phyloP scores from a whole-genome alignment of 164 flowering plant genomes.

The Magnolia officinalis region DNA sequence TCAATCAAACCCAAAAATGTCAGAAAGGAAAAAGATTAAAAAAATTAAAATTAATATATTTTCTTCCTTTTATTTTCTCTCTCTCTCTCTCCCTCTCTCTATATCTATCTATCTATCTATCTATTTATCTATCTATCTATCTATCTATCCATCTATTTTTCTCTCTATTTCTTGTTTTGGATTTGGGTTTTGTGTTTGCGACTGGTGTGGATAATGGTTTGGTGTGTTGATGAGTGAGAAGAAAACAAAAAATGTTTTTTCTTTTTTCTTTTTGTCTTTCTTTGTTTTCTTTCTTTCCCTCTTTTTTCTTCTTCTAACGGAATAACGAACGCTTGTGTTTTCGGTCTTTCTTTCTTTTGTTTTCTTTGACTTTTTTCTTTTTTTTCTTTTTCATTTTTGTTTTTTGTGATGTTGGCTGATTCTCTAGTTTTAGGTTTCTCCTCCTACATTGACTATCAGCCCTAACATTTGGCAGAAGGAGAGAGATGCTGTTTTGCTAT shows the following conservation, averaged over 20 bases:
- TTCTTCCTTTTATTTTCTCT: not conserved
- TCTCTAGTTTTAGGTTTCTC: not conserved
- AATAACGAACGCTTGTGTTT: too few species aligned
- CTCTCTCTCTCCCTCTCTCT: too few species aligned
- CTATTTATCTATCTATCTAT: not conserved
- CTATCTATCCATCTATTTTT: not conserved
- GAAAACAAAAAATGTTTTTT: not conserved
- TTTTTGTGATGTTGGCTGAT: not conserved
- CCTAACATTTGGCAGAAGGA: slow-evolving; percentile 15
- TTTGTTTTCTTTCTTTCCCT: not conserved
- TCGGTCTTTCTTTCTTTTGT: not conserved
- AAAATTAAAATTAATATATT: too few species aligned
- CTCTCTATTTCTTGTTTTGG: too few species aligned
- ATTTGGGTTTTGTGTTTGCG: not conserved
- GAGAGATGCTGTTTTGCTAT: not conserved
- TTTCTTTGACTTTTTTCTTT: not conserved
- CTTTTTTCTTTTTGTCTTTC: not conserved
- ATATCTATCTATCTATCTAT: not conserved
- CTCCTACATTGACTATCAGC: slow-evolving; percentile 5
- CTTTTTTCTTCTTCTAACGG: not conserved
- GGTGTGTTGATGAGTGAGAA: not conserved
- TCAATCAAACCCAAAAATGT: too few species aligned
- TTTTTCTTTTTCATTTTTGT: not conserved
- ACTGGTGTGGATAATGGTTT: not conserved
- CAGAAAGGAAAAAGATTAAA: too few species aligned